Conservation (phyloP, 2,329 filamentous ascomycete species). For the Periconia sp. region DNA sequence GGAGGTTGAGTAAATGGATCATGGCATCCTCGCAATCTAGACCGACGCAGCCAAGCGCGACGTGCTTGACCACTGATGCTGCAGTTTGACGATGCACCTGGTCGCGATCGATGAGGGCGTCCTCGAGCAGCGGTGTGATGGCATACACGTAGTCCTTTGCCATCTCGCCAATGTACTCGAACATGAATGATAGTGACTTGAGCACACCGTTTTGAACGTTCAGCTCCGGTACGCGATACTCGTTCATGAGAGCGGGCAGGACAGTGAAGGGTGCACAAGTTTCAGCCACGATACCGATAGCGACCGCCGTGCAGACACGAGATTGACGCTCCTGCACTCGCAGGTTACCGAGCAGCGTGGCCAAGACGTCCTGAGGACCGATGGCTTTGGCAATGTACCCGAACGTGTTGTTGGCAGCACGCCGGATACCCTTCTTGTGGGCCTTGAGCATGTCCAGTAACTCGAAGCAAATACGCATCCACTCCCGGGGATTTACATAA, state of each 20-base stretch:
- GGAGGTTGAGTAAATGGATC: slow-evolving; percentile 93
- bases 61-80: slow-evolving; percentile 95
- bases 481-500: slow-evolving; percentile 94
- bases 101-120: slow-evolving; percentile 95
- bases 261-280: slow-evolving; percentile 98
- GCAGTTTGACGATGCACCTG: slow-evolving; percentile 98
- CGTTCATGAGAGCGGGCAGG: slow-evolving; percentile 98
- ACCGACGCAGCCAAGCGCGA: slow-evolving; percentile 95
- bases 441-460: slow-evolving; percentile 99
- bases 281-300: slow-evolving; percentile 97
- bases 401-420: slow-evolving; percentile 98
- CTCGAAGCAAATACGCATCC: slow-evolving; percentile 99
- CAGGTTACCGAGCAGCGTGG: slow-evolving; percentile 94
- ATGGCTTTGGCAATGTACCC: slow-evolving; percentile 99
- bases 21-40: slow-evolving; percentile 98
- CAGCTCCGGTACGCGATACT: slow-evolving; percentile 96
- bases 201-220: slow-evolving; percentile 99
- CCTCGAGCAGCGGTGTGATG: slow-evolving; percentile 92
- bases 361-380: slow-evolving; percentile 94
- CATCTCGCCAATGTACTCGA: slow-evolving; percentile 99
- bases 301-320: slow-evolving; percentile 96
- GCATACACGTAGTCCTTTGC: slow-evolving; percentile 99
- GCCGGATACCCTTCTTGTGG: slow-evolving; percentile 98
- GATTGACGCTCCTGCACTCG: slow-evolving; percentile 97
- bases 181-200: slow-evolving; percentile 95